A percentile compares a stretch with the other conserved stretches of the same genome.
phyloP scores from a whole-genome alignment of 2,329 filamentous ascomycete genomes.

The Pseudocercospora crystallina region DNA sequence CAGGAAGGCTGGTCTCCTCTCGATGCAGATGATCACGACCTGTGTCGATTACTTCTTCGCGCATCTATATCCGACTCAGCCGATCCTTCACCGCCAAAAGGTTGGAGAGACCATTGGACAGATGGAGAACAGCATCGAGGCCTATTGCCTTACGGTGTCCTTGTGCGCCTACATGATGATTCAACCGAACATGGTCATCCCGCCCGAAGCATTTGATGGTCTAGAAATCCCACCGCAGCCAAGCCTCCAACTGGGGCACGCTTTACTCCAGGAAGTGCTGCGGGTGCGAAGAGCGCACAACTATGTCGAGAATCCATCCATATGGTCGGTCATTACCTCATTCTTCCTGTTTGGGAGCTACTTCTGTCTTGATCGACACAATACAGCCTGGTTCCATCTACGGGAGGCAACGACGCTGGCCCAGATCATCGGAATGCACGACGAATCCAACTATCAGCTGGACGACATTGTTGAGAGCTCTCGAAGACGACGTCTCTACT shows the following conservation, averaged over 20 bases:
- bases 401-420: conserved; percentile 62
- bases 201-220: conserved; percentile 46
- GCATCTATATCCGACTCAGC: conserved; percentile 65
- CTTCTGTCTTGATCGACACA: conserved; percentile 61
- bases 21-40: conserved; percentile 50
- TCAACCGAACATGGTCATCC: conserved; percentile 48
- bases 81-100: conserved; percentile 54
- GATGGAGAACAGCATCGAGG: conserved; percentile 54
- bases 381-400: conserved; percentile 63
- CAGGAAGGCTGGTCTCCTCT: conserved; percentile 50
- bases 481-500: conserved; percentile 58
- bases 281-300: conserved; percentile 57
- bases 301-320: conserved; percentile 56
- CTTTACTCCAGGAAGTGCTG: conserved; percentile 60
- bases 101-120: conserved; percentile 55
- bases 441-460: conserved; percentile 56
- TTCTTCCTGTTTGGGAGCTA: conserved; percentile 63
- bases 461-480: conserved; percentile 52
- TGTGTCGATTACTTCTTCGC: conserved; percentile 63
- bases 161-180: conserved; percentile 53
- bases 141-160: conserved; percentile 58
- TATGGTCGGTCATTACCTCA: conserved; percentile 60
- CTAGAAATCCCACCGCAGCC: conserved; percentile 49
- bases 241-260: conserved; percentile 50
- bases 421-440: conserved; percentile 58